Evolutionary conservation across 768 basidiomycete species (phyloP).

Genomic region (Boletus vinaceobasis): DNA sequence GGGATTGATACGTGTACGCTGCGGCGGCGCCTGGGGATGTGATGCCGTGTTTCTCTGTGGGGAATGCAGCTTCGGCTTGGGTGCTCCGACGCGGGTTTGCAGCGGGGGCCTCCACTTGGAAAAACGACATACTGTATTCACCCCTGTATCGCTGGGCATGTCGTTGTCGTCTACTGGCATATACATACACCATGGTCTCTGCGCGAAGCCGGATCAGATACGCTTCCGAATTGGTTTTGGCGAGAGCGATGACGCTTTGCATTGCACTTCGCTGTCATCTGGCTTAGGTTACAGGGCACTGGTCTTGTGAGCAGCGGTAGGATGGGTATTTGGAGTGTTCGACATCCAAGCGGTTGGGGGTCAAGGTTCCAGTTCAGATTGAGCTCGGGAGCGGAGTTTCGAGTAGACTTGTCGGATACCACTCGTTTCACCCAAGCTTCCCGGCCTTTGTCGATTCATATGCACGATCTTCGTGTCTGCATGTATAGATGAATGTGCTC

Average conservation of each 20-base stretch:
- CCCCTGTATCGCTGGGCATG: neutral
- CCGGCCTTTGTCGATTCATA: neutral
- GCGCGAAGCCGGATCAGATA: neutral
- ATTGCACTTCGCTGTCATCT: neutral
- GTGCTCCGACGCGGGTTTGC: too few species aligned
- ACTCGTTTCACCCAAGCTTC: neutral
- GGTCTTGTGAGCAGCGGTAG: neutral
- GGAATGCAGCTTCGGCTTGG: too few species aligned
- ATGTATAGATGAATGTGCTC: neutral
- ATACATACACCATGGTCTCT: too few species aligned
- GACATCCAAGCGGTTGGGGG: too few species aligned
- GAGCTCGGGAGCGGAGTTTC: slow-evolving; percentile 6
- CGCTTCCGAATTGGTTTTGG: neutral
- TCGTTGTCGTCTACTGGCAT: neutral
- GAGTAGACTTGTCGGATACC: slow-evolving; percentile 6
- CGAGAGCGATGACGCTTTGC: neutral
- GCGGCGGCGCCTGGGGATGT: too few species aligned
- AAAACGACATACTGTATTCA: neutral
- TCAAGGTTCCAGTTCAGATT: too few species aligned
- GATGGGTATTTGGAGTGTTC: neutral
- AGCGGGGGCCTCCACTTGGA: too few species aligned
- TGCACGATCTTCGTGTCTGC: neutral
- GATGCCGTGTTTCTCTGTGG: too few species aligned
- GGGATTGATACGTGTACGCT: too few species aligned
- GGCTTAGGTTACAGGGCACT: neutral